Percentiles rank a stretch among this genome's conserved stretches.
These are phyloP conservation scores for Candida mesenterica DNA, from an alignment of 1,139 yeast species.

Conservation along the genomic window DNA sequence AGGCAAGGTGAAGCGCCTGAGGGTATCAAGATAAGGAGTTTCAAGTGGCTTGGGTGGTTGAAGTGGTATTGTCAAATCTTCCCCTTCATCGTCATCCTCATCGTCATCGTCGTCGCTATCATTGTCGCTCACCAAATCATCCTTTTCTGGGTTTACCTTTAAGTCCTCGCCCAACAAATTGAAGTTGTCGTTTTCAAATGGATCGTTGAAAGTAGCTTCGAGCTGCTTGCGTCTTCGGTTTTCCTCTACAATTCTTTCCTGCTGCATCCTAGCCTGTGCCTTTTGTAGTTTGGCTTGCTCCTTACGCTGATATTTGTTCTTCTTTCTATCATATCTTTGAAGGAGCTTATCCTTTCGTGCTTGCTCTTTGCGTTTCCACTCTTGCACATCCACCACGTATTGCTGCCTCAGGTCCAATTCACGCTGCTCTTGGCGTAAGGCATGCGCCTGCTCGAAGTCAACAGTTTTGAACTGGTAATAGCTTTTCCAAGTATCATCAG, in stretches of 20 bases:
- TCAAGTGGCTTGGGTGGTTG: constrained; percentile 24
- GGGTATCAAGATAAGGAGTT: constrained; percentile 19
- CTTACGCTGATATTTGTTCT: constrained; percentile 16
- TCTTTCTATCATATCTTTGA: constrained; percentile 11
- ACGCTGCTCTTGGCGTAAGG: constrained; percentile 17
- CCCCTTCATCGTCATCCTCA: constrained; percentile 11
- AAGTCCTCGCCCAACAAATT: constrained; percentile 10
- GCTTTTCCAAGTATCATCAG: constrained; percentile 40
- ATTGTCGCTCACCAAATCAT: constrained; percentile 6
- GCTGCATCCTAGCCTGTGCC: constrained; percentile 9
- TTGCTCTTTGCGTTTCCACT: constrained; percentile 20
- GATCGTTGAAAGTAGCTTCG: constrained; percentile 21
- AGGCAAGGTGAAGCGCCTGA: constrained; percentile 35
- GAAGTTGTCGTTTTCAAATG: constrained; percentile 17
- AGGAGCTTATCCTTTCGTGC: constrained; percentile 19
- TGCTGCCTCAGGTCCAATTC: constrained; percentile 13
- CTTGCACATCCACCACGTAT: constrained; percentile 15
- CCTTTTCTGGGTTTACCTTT: constrained; percentile 7
- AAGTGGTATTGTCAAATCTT: constrained; percentile 13
- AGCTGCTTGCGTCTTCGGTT: constrained; percentile 12
- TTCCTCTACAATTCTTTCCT: constrained; percentile 9
- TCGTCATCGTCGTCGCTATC: constrained; percentile 8
- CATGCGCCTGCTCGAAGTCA: constrained; percentile 40
- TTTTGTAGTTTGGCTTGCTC: constrained; percentile 8
- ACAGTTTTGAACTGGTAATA: constrained; percentile 39